Percentiles rank a stretch among this genome's conserved stretches.
These are phyloP conservation scores for Candida smagusa DNA, from an alignment of 1,139 yeast genomes.

Conservation along the genomic window DNA sequence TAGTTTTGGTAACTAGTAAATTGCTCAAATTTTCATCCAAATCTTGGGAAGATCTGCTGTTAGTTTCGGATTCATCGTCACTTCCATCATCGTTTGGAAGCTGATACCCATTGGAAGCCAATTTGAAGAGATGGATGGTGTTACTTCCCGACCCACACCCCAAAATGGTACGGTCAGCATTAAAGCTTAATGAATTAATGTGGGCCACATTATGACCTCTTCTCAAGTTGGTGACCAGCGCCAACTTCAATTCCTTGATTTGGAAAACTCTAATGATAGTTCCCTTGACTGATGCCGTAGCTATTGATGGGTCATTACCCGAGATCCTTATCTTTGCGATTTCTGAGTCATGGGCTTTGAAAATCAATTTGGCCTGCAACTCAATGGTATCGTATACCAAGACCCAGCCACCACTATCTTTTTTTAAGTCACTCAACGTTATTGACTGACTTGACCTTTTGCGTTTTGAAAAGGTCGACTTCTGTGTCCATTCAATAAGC, in stretches of 20 bases:
- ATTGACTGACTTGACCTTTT: conserved; percentile 10
- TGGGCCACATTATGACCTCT: conserved; percentile 64
- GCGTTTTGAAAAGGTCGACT: conserved; percentile 13
- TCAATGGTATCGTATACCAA: conserved; percentile 60
- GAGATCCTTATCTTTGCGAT: conserved; percentile 48
- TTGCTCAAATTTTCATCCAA: conserved; percentile 45
- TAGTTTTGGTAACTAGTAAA: conserved; percentile 29
- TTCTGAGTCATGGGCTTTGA: conserved; percentile 57
- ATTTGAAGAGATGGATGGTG: conserved; percentile 63
- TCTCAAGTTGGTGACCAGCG: conserved; percentile 52
- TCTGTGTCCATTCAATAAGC: conserved; percentile 21
- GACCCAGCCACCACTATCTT: conserved; percentile 38
- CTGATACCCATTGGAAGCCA: conserved; percentile 7
- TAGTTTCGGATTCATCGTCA: conserved; percentile 7
- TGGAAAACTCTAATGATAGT: conserved; percentile 60
- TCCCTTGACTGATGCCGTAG: conserved; percentile 71
- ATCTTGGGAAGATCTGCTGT: conserved; percentile 27
- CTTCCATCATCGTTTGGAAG: conserved; percentile 8
- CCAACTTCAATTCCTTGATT: conserved; percentile 19
- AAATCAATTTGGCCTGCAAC: conserved; percentile 51
- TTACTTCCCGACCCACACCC: conserved; percentile 68
- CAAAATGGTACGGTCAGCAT: conserved; percentile 45
- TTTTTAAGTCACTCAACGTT: conserved; percentile 24
- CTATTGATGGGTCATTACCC: conserved; percentile 50
- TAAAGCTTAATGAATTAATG: conserved; percentile 56